Percentiles rank a stretch among this genome's conserved stretches.
phyloP scores from a whole-genome alignment of 495 filamentous ascomycete genomes.

The Xylaria castorea region DNA sequence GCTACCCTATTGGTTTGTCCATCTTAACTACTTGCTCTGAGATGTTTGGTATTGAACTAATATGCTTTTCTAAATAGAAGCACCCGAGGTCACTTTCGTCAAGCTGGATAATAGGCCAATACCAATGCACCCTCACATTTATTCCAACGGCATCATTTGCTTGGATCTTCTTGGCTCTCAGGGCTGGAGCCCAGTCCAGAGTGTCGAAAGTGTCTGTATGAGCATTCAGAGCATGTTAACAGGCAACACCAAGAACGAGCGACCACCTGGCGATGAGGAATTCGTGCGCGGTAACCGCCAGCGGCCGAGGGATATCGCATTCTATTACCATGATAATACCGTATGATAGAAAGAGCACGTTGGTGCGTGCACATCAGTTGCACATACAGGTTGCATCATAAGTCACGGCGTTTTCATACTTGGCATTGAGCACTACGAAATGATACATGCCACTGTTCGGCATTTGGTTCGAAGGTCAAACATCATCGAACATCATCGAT shows the following conservation, averaged over 20 bases:
- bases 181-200: conserved; percentile 96
- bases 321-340: conserved; percentile 85
- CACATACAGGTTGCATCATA: conserved; percentile 7
- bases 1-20: conserved; percentile 85
- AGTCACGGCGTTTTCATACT: neutral
- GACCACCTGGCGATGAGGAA: conserved; percentile 83
- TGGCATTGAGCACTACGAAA: neutral
- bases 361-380: conserved; percentile 7
- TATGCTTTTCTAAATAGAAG: conserved; percentile 59
- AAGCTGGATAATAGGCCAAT: conserved; percentile 71
- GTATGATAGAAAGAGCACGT: conserved; percentile 58
- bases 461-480: neutral
- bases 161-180: conserved; percentile 86
- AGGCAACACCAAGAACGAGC: conserved; percentile 86
- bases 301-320: conserved; percentile 83
- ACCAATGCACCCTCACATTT: conserved; percentile 96
- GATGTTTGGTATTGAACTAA: conserved; percentile 29
- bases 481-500: neutral
- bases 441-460: neutral
- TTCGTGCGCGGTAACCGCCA: conserved; percentile 81
- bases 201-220: conserved; percentile 96
- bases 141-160: conserved; percentile 97
- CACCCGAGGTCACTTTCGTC: conserved; percentile 91
- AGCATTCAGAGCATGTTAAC: conserved; percentile 98
- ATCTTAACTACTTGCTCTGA: neutral